A percentile compares a stretch with the other conserved stretches of the same genome.
These are phyloP conservation scores for Gossypium thurberi DNA, from an alignment of 345 rosid species.

Conservation along the genomic window DNA sequence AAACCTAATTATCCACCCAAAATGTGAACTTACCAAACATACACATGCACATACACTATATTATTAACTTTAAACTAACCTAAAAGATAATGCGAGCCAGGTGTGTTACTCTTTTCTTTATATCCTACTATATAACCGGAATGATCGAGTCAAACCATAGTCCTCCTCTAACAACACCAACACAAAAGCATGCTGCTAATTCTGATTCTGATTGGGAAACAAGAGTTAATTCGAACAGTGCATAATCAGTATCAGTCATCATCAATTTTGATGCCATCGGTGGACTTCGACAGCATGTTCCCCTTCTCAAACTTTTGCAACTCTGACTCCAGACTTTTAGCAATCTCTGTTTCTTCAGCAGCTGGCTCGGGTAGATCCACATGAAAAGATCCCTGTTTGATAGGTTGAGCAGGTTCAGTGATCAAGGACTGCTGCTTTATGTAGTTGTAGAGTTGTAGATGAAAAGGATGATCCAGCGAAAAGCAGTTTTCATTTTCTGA, in stretches of 20 bases:
- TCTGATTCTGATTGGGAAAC: background rate
- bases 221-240: background rate
- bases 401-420: slow-evolving; percentile 32
- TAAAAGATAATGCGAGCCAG: background rate
- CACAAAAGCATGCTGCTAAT: background rate
- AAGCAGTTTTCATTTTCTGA: slow-evolving; percentile 42
- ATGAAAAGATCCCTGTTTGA: slow-evolving; percentile 86
- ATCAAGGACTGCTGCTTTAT: slow-evolving; percentile 54
- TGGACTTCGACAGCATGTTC: slow-evolving; percentile 29
- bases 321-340: slow-evolving; percentile 67
- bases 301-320: slow-evolving; percentile 56
- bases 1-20: too few species aligned
- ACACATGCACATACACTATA: background rate
- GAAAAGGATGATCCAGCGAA: slow-evolving; percentile 79
- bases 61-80: background rate
- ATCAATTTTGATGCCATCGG: slow-evolving; percentile 25
- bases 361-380: slow-evolving; percentile 71
- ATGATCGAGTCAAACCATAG: background rate
- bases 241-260: slow-evolving; percentile 18
- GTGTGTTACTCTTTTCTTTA: background rate
- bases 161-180: too few species aligned
- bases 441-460: slow-evolving; percentile 78
- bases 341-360: slow-evolving; percentile 52
- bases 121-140: background rate
- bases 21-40: background rate